Evolutionary conservation across 164 flowering plant genomes (phyloP), one percentile per base, ranked within the genome.

Genomic region (Nymphaea colorata): DNA sequence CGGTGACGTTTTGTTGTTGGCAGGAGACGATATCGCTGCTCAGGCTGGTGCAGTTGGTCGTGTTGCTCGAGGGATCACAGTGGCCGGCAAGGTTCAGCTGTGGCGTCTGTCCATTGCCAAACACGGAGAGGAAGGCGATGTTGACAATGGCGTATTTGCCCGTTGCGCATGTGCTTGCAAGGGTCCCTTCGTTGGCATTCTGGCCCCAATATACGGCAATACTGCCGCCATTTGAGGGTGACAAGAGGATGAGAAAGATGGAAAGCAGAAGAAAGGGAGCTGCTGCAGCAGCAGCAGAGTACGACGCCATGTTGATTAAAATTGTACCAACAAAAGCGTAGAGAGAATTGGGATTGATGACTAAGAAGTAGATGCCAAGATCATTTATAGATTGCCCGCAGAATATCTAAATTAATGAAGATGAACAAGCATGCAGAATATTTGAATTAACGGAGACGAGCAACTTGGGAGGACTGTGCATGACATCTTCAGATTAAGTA

Each of bases 121-220:
- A 69, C 2, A 55, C 17, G 67, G 42, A 25, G 42, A 74, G 76
- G 73, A 70, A 74, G 6, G 76, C 76, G 6, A 74, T 16, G 73
- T 69, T 70, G 8, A 73, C 64, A 41, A 42, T 66, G 16, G 10
- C 67, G 47, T 69, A 73, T 44, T 73, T 69, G 18, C 72, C 67
- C 36, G 76, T 73, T 36, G 63, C 69, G 15, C 76, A 74, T 16
- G 76, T 59, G 3, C 67, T 66, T 8, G 67, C 64, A 25, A 74
- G 25, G 53, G 63, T 70, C 14, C 76, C 73, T 36, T 69, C 70
- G 51, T 62, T 25, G 14, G 15, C 61, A 60, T 63, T 69, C 69
- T 73, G 76, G 67, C 76, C 76, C 76, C 76, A 73, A 59, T 73
- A 73, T 51, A 66, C 41, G 44, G 72, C 72, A 15, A 73, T 69